A percentile compares a stretch with the other conserved stretches of the same genome.
These are phyloP conservation scores for Hibiscus trionum DNA, from an alignment of 345 rosid species.

Conservation along the genomic window DNA sequence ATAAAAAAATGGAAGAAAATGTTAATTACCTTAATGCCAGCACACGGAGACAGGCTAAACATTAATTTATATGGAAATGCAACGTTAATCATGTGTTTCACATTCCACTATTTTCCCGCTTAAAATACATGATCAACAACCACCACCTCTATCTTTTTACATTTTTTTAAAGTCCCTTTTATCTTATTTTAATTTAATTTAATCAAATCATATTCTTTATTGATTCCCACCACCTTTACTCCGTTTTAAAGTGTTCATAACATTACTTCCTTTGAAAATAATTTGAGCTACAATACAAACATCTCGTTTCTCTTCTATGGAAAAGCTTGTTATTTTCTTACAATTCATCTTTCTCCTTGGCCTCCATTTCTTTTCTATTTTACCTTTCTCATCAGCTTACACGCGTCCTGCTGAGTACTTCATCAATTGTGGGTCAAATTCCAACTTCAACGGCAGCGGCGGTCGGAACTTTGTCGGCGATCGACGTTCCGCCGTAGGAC, in stretches of 20 bases:
- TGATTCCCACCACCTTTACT: not conserved
- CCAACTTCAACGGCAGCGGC: not conserved
- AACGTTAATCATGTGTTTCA: conserved; percentile 1
- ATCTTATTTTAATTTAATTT: not conserved
- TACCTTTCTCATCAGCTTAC: conserved; percentile 9
- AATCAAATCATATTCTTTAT: not conserved
- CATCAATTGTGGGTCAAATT: conserved; percentile 45
- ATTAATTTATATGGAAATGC: not conserved
- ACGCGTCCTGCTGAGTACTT: conserved; percentile 30
- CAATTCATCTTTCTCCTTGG: conserved; percentile 15
- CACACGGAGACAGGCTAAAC: not conserved
- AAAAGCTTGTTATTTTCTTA: not conserved
- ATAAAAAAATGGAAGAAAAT: too few species aligned
- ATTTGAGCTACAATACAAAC: not conserved
- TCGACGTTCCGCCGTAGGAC: conserved; percentile 9
- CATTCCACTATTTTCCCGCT: not conserved
- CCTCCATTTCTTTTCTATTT: conserved; percentile 6
- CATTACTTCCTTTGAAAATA: not conserved
- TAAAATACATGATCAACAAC: not conserved
- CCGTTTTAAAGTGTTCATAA: not conserved
- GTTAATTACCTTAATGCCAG: not conserved
- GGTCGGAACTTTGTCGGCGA: conserved; percentile 30
- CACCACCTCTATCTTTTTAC: not conserved
- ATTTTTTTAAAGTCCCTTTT: not conserved
- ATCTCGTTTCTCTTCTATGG: conserved; percentile 8